Evolutionary conservation across 257 asterid genomes (phyloP).

Genomic region (Thymus quinquecostatus): DNA sequence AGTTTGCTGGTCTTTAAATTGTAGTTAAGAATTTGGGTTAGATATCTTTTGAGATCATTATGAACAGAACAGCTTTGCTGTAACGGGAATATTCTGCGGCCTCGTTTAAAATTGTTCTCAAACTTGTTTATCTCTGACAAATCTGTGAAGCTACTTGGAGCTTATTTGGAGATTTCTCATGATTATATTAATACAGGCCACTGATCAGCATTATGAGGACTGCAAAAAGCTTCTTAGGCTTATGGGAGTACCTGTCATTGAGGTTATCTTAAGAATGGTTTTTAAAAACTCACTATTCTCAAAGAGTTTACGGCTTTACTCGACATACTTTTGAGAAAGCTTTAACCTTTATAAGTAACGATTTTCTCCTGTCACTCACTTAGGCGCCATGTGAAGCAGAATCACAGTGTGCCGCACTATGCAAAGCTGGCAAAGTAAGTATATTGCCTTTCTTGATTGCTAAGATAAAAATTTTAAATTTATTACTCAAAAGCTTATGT

Average conservation of each 20-base stretch:
- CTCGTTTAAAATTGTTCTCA: background rate
- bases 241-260: conserved; percentile 97
- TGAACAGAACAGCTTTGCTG: too few species aligned
- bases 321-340: conserved; percentile 17
- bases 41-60: too few species aligned
- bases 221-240: conserved; percentile 90
- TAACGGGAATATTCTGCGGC: too few species aligned
- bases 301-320: conserved; percentile 19
- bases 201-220: conserved; percentile 85
- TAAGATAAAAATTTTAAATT: background rate
- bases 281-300: conserved; percentile 17
- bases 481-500: conserved; percentile 1
- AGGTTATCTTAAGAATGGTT: conserved; percentile 52
- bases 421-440: conserved; percentile 75
- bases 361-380: conserved; percentile 24
- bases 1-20: too few species aligned
- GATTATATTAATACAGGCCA: conserved; percentile 55
- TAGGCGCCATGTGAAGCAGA: conserved; percentile 99
- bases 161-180: conserved; percentile 21
- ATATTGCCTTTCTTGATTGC: conserved; percentile 14
- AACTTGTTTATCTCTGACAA: background rate
- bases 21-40: too few species aligned
- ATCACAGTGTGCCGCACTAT: conserved; percentile 93
- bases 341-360: conserved; percentile 15
- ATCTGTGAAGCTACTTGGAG: conserved; percentile 18